phyloP scores from a whole-genome alignment of 2,329 filamentous ascomycete genomes.

The Fusarium tanahbumbuense region DNA sequence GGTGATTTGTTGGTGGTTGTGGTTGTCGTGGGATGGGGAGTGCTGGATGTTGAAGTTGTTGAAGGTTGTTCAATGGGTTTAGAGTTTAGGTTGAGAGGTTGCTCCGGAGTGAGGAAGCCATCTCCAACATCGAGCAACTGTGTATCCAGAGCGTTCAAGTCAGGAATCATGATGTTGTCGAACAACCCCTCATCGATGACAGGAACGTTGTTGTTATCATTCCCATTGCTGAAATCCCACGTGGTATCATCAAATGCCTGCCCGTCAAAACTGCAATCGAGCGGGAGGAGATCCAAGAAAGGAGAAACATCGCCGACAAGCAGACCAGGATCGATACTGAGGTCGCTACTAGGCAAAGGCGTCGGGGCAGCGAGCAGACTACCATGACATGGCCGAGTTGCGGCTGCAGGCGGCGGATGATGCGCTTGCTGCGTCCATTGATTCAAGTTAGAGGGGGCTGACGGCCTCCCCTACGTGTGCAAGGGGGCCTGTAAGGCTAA shows the following conservation, averaged over 20 bases:
- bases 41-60: slow-evolving; percentile 7
- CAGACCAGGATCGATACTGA: slow-evolving; percentile 19
- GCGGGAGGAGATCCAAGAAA: slow-evolving; percentile 39
- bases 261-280: slow-evolving; percentile 15
- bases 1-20: slow-evolving; percentile 31
- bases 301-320: slow-evolving; percentile 20
- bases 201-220: not conserved
- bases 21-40: slow-evolving; percentile 10
- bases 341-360: slow-evolving; percentile 13
- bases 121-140: slow-evolving; percentile 31
- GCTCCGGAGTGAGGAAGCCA: slow-evolving; percentile 35
- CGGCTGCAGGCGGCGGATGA: slow-evolving; percentile 22
- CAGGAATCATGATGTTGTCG: slow-evolving; percentile 30
- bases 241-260: slow-evolving; percentile 22
- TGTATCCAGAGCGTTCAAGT: slow-evolving; percentile 9
- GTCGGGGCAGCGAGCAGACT: slow-evolving; percentile 33
- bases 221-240: slow-evolving; percentile 23
- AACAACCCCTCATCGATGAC: slow-evolving; percentile 20
- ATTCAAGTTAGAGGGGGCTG: slow-evolving; percentile 44
- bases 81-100: slow-evolving; percentile 26
- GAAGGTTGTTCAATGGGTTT: slow-evolving; percentile 26
- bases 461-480: slow-evolving; percentile 43
- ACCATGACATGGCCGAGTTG: slow-evolving; percentile 32
- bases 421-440: slow-evolving; percentile 39
- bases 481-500: slow-evolving; percentile 42